phyloP scores from a whole-genome alignment of 2,329 filamentous ascomycete species.

The Penicillium sp. region DNA sequence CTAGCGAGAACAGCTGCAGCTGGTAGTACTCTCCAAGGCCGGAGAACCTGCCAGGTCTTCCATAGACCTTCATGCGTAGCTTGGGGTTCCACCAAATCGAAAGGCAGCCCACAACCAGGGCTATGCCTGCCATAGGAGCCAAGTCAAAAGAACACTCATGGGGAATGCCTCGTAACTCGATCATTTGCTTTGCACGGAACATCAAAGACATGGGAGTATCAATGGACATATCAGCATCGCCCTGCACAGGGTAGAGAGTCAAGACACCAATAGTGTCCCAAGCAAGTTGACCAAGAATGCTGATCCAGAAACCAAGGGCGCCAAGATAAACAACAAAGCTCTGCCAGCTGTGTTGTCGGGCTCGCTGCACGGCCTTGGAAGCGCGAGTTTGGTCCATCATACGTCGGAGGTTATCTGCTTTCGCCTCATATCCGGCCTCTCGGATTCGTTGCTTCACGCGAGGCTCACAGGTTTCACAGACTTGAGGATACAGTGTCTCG shows the following conservation, averaged over 20 bases:
- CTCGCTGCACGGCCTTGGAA: conserved; percentile 32
- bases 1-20: conserved; percentile 47
- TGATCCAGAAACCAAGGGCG: conserved; percentile 44
- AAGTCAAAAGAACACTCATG: conserved; percentile 31
- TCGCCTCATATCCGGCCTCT: conserved; percentile 74
- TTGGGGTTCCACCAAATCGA: conserved; percentile 54
- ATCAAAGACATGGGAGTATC: conserved; percentile 12
- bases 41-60: conserved; percentile 40
- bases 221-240: conserved; percentile 14
- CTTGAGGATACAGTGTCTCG: conserved; percentile 82
- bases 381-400: conserved; percentile 66
- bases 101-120: conserved; percentile 44
- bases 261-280: conserved; percentile 44
- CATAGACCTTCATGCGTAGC: conserved; percentile 45
- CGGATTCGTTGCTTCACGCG: conserved; percentile 69
- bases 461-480: conserved; percentile 78
- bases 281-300: conserved; percentile 43
- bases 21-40: conserved; percentile 49
- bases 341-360: conserved; percentile 43
- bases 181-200: conserved; percentile 22
- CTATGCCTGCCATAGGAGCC: conserved; percentile 35
- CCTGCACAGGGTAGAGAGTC: conserved; percentile 16
- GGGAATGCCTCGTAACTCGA: conserved; percentile 22
- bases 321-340: conserved; percentile 44
- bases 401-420: conserved; percentile 74